Evolutionary conservation across 2,329 filamentous ascomycete genomes (phyloP).

Genomic region (Phialemonium atrogriseum): DNA sequence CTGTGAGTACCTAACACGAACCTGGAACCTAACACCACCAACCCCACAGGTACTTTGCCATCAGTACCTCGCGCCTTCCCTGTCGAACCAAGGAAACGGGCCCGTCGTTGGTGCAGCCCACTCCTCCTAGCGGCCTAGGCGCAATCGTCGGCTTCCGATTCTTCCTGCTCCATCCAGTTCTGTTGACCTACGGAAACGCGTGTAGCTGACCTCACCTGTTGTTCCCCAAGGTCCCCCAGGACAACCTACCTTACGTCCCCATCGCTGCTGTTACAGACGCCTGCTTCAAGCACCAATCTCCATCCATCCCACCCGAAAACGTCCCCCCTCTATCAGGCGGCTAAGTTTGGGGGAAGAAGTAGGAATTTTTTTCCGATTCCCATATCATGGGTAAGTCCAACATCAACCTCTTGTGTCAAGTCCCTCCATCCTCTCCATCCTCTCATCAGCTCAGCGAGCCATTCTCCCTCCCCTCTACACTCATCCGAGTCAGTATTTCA

Average conservation of each 20-base stretch:
- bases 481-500: neutral
- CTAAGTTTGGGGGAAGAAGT: slow-evolving; percentile 16
- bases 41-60: too few species aligned
- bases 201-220: slow-evolving; percentile 12
- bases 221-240: slow-evolving; percentile 16
- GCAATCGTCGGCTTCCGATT: too few species aligned
- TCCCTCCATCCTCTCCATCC: slow-evolving; percentile 1
- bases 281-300: slow-evolving; percentile 14
- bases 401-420: neutral
- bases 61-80: too few species aligned
- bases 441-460: too few species aligned
- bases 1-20: too few species aligned
- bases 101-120: too few species aligned
- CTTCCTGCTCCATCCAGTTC: too few species aligned
- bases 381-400: slow-evolving; percentile 8
- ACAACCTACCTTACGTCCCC: slow-evolving; percentile 12
- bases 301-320: slow-evolving; percentile 10
- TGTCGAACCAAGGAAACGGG: too few species aligned
- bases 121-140: too few species aligned
- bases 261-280: slow-evolving; percentile 13
- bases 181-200: too few species aligned
- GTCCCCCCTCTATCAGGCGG: slow-evolving; percentile 16
- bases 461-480: slow-evolving; percentile 1
- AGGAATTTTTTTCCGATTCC: slow-evolving; percentile 7
- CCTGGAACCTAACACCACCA: too few species aligned